These are phyloP conservation scores for Coelastrella sp. DNA, from an alignment of 139 green algal genomes.

Conservation along the genomic window DNA sequence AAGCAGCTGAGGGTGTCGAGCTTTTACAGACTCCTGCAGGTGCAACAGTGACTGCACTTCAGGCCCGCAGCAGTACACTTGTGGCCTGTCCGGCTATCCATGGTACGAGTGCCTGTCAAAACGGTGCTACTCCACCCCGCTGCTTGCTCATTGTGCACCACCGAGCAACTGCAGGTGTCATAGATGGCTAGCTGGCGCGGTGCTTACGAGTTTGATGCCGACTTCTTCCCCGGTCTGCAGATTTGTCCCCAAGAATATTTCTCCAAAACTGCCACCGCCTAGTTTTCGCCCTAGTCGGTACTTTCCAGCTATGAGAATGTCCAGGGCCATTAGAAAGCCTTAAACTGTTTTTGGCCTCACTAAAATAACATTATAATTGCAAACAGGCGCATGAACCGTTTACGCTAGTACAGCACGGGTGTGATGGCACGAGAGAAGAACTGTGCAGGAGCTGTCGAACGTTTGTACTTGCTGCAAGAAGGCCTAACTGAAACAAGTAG, in stretches of 20 bases:
- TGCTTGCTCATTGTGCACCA: not conserved
- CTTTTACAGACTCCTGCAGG: constrained; percentile 89
- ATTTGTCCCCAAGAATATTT: constrained; percentile 95
- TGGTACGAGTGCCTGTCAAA: too few relatives aligned
- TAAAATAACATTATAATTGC: too few relatives aligned
- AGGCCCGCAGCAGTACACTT: not conserved
- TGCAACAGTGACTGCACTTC: not conserved
- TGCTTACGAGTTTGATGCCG: constrained; percentile 96
- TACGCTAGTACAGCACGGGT: too few relatives aligned
- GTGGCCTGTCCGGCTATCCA: too few relatives aligned
- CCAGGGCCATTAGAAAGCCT: constrained; percentile 3
- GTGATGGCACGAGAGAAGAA: too few relatives aligned
- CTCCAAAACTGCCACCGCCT: constrained; percentile 86
- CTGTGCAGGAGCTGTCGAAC: too few relatives aligned
- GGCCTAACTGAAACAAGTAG: too few relatives aligned
- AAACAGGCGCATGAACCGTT: too few relatives aligned
- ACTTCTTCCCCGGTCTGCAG: constrained; percentile 98
- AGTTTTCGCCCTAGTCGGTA: constrained; percentile 91
- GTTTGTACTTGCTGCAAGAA: too few relatives aligned
- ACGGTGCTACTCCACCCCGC: too few relatives aligned
- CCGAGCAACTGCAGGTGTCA: not conserved
- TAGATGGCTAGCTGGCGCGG: not conserved
- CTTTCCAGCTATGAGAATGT: constrained; percentile 67
- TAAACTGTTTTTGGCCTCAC: too few relatives aligned
- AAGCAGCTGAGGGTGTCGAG: constrained; percentile 93